These are phyloP conservation scores for Saccharum officinarum DNA, from an alignment of 176 grass and related monocot genomes.

Conservation along the genomic window DNA sequence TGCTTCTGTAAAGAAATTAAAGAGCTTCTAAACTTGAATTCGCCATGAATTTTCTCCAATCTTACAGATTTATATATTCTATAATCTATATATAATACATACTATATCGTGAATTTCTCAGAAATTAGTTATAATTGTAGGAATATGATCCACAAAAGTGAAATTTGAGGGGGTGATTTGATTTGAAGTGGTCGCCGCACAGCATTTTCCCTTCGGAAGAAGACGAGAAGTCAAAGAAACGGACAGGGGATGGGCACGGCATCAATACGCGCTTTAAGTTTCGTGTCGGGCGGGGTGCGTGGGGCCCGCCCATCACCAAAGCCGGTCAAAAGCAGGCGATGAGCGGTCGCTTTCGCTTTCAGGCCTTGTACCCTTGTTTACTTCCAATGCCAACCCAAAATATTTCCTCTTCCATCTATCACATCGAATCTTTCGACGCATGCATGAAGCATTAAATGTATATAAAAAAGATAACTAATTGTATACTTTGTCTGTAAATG, in stretches of 20 bases:
- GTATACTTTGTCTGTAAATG: no score
- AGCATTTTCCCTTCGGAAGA: background rate
- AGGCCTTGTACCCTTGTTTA: no score
- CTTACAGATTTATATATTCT: no score
- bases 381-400: no score
- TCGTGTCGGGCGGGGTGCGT: slow-evolving; percentile 2
- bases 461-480: no score
- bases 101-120: background rate
- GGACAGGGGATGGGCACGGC: background rate
- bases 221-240: background rate
- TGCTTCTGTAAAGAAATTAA: slow-evolving; percentile 27
- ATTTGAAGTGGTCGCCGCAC: background rate
- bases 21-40: background rate
- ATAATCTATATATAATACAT: no score
- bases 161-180: background rate
- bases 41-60: background rate
- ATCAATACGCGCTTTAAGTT: background rate
- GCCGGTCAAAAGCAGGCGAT: slow-evolving; percentile 23
- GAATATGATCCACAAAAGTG: background rate
- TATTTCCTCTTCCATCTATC: no score
- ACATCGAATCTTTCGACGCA: no score
- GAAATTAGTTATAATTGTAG: background rate
- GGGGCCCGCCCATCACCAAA: background rate
- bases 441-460: no score
- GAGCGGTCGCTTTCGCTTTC: slow-evolving; percentile 24